Percentiles rank a stretch among this genome's conserved stretches.
These are phyloP conservation scores for Fusarium verrucosum DNA, from an alignment of 2,329 filamentous ascomycete genomes.

Conservation along the genomic window DNA sequence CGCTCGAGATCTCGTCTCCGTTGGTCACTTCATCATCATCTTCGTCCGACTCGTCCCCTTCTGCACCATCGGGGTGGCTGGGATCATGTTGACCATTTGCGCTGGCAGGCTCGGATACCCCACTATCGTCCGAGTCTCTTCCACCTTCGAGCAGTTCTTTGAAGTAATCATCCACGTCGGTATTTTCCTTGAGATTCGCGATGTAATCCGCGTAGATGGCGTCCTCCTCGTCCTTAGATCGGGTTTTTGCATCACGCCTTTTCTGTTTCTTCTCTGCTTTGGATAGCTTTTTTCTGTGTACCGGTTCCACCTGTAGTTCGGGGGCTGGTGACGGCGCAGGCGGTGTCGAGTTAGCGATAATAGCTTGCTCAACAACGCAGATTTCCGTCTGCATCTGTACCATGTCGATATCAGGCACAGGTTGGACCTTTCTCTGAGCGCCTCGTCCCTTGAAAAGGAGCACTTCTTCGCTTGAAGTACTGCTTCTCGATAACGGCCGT, in stretches of 20 bases:
- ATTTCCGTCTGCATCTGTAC: conserved; percentile 49
- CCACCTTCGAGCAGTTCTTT: conserved; percentile 21
- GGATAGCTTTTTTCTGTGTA: not conserved
- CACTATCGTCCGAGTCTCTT: conserved; percentile 14
- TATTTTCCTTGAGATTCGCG: conserved; percentile 67
- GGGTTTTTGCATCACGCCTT: conserved; percentile 22
- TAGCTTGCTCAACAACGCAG: conserved; percentile 42
- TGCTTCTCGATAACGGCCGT: conserved; percentile 36
- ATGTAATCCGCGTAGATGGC: conserved; percentile 75
- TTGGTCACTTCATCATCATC: conserved; percentile 4
- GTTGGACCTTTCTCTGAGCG: conserved; percentile 41
- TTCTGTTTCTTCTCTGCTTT: conserved; percentile 35
- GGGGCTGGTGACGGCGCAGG: not conserved
- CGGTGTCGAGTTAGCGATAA: conserved; percentile 12
- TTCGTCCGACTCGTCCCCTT: conserved; percentile 39
- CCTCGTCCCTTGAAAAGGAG: conserved; percentile 72
- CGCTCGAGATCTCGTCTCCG: conserved; percentile 27
- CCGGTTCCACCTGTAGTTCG: not conserved
- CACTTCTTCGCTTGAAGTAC: conserved; percentile 70
- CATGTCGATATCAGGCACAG: conserved; percentile 33
- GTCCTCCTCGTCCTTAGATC: conserved; percentile 56
- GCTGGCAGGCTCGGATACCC: conserved; percentile 57
- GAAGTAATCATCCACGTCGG: conserved; percentile 58
- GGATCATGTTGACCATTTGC: conserved; percentile 55
- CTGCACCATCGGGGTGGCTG: conserved; percentile 48